Percentiles rank a stretch among this genome's conserved stretches.
These are phyloP conservation scores for Phaeomoniella chlamydospora DNA, from an alignment of 2,329 filamentous ascomycete genomes.

Conservation along the genomic window DNA sequence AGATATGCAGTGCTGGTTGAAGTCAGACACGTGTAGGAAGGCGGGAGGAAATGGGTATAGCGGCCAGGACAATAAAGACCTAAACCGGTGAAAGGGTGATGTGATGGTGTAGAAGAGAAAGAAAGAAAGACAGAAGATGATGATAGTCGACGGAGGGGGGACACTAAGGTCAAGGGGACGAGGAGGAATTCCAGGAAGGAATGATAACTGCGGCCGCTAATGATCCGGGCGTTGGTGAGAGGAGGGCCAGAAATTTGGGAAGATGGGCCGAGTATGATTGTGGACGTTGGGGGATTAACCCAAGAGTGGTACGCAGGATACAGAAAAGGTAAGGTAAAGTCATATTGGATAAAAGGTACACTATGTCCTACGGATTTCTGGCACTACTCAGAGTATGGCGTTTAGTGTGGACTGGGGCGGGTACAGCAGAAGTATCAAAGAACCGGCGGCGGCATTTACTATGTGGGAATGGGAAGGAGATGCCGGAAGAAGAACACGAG, in stretches of 20 bases:
- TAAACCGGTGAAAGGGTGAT: slow-evolving; percentile 1
- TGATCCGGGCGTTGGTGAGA: slow-evolving; percentile 3
- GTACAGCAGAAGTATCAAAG: too few species aligned
- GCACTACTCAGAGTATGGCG: too few species aligned
- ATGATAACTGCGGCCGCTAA: slow-evolving; percentile 5
- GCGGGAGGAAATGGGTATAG: too few species aligned
- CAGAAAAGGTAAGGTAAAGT: too few species aligned
- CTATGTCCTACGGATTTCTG: neutral
- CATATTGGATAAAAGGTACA: neutral
- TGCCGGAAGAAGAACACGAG: neutral
- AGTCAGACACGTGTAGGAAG: too few species aligned
- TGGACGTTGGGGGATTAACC: too few species aligned
- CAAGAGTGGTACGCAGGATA: neutral
- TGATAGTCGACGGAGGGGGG: slow-evolving; percentile 7
- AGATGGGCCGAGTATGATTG: neutral
- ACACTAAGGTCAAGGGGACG: slow-evolving; percentile 4
- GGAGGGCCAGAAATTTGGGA: slow-evolving; percentile 4
- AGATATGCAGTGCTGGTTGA: too few species aligned
- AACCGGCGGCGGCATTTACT: too few species aligned
- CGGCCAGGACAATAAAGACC: too few species aligned
- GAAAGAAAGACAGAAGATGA: slow-evolving; percentile 2
- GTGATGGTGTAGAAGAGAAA: slow-evolving; percentile 1
- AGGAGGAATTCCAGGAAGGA: slow-evolving; percentile 5
- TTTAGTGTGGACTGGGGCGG: too few species aligned
- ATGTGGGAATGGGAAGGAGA: neutral